phyloP scores from a whole-genome alignment of 805 yeast species.

The Metschnikowia kofuensis region DNA sequence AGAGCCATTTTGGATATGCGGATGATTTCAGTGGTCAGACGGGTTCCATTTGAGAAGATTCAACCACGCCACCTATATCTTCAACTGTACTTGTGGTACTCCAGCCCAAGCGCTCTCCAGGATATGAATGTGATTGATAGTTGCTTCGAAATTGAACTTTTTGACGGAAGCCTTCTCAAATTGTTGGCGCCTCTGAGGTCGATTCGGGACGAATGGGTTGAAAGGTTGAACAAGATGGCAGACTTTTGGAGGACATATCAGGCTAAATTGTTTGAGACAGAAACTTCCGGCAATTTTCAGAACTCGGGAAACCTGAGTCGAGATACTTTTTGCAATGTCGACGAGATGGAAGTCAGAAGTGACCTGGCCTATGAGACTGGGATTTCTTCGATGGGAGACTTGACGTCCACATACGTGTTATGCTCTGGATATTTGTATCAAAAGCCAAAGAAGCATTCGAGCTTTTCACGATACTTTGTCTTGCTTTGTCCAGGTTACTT shows the following conservation, averaged over 20 bases:
- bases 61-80: slow-evolving; percentile 25
- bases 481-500: slow-evolving; percentile 70
- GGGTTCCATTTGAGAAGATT: slow-evolving; percentile 24
- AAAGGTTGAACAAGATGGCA: slow-evolving; percentile 39
- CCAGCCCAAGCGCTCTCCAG: slow-evolving; percentile 20
- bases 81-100: slow-evolving; percentile 31
- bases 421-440: slow-evolving; percentile 66
- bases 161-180: slow-evolving; percentile 44
- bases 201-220: slow-evolving; percentile 67
- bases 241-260: slow-evolving; percentile 57
- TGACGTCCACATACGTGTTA: slow-evolving; percentile 59
- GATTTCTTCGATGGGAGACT: slow-evolving; percentile 54
- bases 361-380: slow-evolving; percentile 50
- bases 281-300: slow-evolving; percentile 34
- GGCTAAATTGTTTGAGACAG: slow-evolving; percentile 36
- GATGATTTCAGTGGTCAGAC: slow-evolving; percentile 40
- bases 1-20: slow-evolving; percentile 61
- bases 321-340: slow-evolving; percentile 39
- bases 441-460: slow-evolving; percentile 66
- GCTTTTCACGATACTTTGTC: slow-evolving; percentile 59
- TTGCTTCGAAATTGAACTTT: slow-evolving; percentile 50
- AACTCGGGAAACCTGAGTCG: slow-evolving; percentile 50
- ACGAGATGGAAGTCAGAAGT: slow-evolving; percentile 19
- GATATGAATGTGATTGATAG: slow-evolving; percentile 40
- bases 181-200: slow-evolving; percentile 53